A percentile compares a stretch with the other conserved stretches of the same genome.
phyloP scores from a whole-genome alignment of 768 basidiomycete genomes.

The Mycena indigotica region DNA sequence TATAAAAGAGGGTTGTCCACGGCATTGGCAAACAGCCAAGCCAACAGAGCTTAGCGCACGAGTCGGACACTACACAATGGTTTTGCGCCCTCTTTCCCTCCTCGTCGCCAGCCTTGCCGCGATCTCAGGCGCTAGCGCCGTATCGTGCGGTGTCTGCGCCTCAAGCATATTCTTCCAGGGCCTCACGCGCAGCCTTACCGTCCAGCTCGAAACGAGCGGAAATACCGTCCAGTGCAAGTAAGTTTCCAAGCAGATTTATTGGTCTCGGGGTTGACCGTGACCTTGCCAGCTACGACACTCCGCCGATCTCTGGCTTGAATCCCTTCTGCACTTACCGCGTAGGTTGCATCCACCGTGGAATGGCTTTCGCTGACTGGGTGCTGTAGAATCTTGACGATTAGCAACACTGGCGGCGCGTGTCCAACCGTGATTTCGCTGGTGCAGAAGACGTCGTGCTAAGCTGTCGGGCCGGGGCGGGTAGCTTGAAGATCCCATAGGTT shows the following conservation, averaged over 20 bases:
- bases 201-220: slow-evolving; percentile 2
- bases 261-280: neutral
- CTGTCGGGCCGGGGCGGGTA: too few relatives aligned
- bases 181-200: slow-evolving; percentile 18
- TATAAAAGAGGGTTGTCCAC: too few relatives aligned
- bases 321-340: slow-evolving; percentile 16
- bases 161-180: slow-evolving; percentile 16
- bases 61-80: too few relatives aligned
- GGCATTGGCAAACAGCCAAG: too few relatives aligned
- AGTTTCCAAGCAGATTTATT: neutral
- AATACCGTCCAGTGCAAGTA: slow-evolving; percentile 20
- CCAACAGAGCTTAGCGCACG: too few relatives aligned
- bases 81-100: slow-evolving; percentile 4
- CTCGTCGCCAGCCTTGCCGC: slow-evolving; percentile 1
- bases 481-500: too few relatives aligned
- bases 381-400: slow-evolving; percentile 13
- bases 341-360: neutral
- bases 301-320: slow-evolving; percentile 8
- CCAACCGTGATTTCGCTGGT: neutral
- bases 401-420: slow-evolving; percentile 11
- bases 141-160: slow-evolving; percentile 16
- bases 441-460: neutral
- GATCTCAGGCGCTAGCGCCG: slow-evolving; percentile 5
- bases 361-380: neutral
- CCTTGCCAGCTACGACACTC: slow-evolving; percentile 11